phyloP scores from a whole-genome alignment of 345 rosid species.

The Cardamine occulta region DNA sequence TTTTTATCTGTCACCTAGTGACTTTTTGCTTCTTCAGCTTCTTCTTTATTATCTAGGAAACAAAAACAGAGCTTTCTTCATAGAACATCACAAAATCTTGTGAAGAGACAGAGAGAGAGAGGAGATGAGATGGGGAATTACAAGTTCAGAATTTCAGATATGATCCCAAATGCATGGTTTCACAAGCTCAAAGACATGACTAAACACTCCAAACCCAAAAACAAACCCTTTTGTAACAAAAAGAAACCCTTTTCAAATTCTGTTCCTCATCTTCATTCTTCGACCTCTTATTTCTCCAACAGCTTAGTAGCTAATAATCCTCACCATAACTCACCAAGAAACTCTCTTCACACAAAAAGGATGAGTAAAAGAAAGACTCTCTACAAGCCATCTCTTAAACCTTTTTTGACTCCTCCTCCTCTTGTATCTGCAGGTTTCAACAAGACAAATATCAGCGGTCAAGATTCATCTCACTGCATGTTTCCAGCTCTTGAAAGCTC shows the following conservation, averaged over 20 bases:
- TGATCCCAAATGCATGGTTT: too few relatives aligned
- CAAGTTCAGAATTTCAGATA: too few relatives aligned
- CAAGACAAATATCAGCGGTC: conserved; percentile 29
- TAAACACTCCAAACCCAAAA: not conserved
- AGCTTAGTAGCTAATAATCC: conserved; percentile 42
- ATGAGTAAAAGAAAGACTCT: conserved; percentile 51
- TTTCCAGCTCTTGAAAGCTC: conserved; percentile 51
- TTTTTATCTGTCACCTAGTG: conserved; percentile 6
- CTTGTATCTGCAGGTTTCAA: conserved; percentile 21
- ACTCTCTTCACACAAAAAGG: conserved; percentile 47
- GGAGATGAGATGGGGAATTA: too few relatives aligned
- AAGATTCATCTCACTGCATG: conserved; percentile 43
- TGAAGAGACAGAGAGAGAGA: too few relatives aligned
- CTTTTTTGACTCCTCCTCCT: conserved; percentile 38
- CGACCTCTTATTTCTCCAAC: conserved; percentile 37
- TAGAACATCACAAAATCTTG: too few relatives aligned
- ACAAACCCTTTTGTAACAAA: conserved; percentile 33
- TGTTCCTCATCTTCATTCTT: conserved; percentile 30
- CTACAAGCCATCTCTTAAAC: conserved; percentile 58
- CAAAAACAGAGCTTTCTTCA: too few relatives aligned
- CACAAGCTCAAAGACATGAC: too few relatives aligned
- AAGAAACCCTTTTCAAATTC: conserved; percentile 29
- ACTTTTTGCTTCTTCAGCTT: too few relatives aligned
- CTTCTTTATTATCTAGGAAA: too few relatives aligned
- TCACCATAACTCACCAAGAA: conserved; percentile 50